Percentiles rank a stretch among this genome's conserved stretches.
Conservation (phyloP, 2,329 filamentous ascomycete species). For the Fonsecaea monophora region DNA sequence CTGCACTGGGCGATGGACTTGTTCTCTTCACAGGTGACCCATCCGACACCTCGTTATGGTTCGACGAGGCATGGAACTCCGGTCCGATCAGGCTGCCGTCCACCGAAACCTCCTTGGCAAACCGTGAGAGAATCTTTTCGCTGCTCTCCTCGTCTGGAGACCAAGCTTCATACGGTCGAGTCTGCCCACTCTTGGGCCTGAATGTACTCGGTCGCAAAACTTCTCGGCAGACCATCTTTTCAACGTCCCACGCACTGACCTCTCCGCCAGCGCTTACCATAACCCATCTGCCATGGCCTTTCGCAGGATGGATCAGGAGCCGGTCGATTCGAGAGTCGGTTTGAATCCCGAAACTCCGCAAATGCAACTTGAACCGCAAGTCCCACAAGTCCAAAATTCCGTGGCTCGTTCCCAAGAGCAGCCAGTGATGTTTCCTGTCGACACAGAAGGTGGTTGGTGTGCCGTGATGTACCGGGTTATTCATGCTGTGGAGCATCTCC, state of each 20-base stretch:
- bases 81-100: slow-evolving; percentile 17
- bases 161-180: slow-evolving; percentile 77
- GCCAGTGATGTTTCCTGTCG: slow-evolving; percentile 85
- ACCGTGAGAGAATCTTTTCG: slow-evolving; percentile 84
- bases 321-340: slow-evolving; percentile 71
- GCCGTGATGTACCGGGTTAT: slow-evolving; percentile 90
- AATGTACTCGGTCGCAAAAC: slow-evolving; percentile 69
- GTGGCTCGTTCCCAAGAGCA: slow-evolving; percentile 88
- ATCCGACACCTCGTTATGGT: slow-evolving; percentile 6
- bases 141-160: slow-evolving; percentile 88
- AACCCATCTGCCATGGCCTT: slow-evolving; percentile 80
- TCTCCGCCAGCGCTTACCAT: slow-evolving; percentile 91
- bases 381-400: slow-evolving; percentile 96
- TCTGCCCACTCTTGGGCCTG: slow-evolving; percentile 23
- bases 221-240: slow-evolving; percentile 86
- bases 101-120: slow-evolving; percentile 63
- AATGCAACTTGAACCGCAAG: slow-evolving; percentile 85
- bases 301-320: slow-evolving; percentile 77
- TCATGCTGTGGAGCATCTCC: slow-evolving; percentile 77
- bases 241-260: slow-evolving; percentile 93
- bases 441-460: slow-evolving; percentile 90
- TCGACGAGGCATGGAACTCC: background rate
- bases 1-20: background rate
- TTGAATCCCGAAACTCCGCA: slow-evolving; percentile 86
- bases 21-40: slow-evolving; percentile 25